Evolutionary conservation across 148 eudicot species (phyloP).

Genomic region (Rheum nobile): DNA sequence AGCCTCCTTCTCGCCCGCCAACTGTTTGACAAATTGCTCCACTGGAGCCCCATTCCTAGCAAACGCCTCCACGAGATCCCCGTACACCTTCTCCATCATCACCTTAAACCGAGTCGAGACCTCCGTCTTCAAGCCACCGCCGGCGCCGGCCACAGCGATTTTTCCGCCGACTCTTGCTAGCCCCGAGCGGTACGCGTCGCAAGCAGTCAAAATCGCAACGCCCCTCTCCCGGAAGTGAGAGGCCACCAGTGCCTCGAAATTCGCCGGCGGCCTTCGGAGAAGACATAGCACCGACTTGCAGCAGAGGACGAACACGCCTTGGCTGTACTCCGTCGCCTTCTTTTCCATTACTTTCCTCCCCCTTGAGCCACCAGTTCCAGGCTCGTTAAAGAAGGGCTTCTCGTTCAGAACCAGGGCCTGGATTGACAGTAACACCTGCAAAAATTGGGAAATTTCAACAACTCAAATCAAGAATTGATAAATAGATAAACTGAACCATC

Average conservation of each 20-base stretch:
- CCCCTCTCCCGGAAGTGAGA: constrained; percentile 31
- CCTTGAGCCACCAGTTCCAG: constrained; percentile 14
- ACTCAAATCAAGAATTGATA: background rate
- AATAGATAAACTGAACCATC: background rate
- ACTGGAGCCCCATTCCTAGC: constrained; percentile 19
- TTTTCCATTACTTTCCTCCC: constrained; percentile 21
- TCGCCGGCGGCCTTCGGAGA: constrained; percentile 30
- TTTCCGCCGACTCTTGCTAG: constrained; percentile 19
- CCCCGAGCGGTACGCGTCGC: constrained; percentile 29
- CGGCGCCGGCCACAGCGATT: background rate
- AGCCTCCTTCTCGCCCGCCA: constrained; percentile 7
- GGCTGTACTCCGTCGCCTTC: constrained; percentile 30
- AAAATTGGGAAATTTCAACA: background rate
- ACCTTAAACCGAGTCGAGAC: constrained; percentile 17
- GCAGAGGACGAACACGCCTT: constrained; percentile 27
- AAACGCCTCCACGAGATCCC: constrained; percentile 19
- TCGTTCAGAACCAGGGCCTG: constrained; percentile 77
- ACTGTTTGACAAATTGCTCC: constrained; percentile 10
- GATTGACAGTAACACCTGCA: constrained; percentile 65
- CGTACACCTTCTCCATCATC: constrained; percentile 15
- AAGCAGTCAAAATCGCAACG: constrained; percentile 22
- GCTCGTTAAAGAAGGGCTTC: constrained; percentile 68
- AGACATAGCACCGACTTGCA: constrained; percentile 47
- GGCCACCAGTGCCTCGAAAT: constrained; percentile 32
- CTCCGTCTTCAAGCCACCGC: background rate